Conservation (phyloP, 2,329 filamentous ascomycete genomes). For the Xylariaceae sp. region DNA sequence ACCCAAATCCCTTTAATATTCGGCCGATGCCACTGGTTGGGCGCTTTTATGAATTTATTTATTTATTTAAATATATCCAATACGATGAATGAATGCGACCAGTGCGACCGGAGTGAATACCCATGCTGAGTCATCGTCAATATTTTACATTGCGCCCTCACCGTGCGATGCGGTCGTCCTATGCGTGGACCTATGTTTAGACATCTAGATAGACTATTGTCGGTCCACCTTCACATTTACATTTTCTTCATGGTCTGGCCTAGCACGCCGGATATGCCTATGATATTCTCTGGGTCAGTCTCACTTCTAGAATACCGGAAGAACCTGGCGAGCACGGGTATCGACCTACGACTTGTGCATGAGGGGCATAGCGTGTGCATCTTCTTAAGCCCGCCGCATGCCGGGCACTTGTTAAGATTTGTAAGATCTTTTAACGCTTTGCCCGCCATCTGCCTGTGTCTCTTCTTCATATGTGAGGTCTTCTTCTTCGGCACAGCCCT, state of each 20-base stretch:
- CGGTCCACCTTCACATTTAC: conserved; percentile 3
- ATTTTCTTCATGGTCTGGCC: conserved; percentile 22
- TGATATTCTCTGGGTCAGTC: conserved; percentile 2
- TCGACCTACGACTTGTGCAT: conserved; percentile 70
- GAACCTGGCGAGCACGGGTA: not conserved
- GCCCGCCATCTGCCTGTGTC: conserved; percentile 88
- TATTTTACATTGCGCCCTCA: conserved; percentile 15
- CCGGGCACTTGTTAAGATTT: conserved; percentile 79
- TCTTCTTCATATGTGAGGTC: conserved; percentile 93
- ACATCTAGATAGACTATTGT: conserved; percentile 1
- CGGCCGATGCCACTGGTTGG: not conserved
- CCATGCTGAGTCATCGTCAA: conserved; percentile 11
- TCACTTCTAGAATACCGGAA: not conserved
- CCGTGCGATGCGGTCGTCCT: conserved; percentile 15
- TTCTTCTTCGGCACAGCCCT: conserved; percentile 97
- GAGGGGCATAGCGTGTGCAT: conserved; percentile 83
- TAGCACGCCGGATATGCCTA: conserved; percentile 26
- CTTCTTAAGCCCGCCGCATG: conserved; percentile 81
- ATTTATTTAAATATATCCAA: not conserved
- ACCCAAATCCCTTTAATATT: too few species aligned
- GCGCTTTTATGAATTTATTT: not conserved
- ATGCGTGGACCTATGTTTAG: conserved; percentile 12
- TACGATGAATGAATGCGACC: too few species aligned
- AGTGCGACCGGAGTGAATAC: not conserved
- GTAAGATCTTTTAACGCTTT: conserved; percentile 92